Evolutionary conservation across 352 stramenopile species (phyloP), one percentile per base, ranked within the genome.

Genomic region (Phytophthora sp.): DNA sequence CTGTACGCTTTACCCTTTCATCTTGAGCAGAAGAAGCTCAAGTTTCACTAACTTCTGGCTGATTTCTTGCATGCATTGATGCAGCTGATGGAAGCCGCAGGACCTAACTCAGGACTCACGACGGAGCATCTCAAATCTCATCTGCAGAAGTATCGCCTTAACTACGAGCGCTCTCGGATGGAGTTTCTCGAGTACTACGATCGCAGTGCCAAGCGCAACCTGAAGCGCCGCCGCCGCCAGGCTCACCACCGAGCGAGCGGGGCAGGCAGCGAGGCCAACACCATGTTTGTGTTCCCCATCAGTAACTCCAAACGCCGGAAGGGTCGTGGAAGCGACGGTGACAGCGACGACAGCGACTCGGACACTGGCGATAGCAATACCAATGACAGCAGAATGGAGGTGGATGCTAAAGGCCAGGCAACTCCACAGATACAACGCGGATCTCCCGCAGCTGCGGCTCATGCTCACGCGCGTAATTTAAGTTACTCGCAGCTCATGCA

Each of bases 151-250:
- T 96, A 94, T 69, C 85, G 88, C 16, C 82, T 94, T 53, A 94
- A 96, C 53, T 94, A 95, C 61, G 86, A 96, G 47, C 82, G 83
- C 27, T 96, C 88, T 27, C 82, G 88, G 7, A 73, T 81, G 63
- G 85, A 96, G 69, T 96, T 96, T 56, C 80, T 96, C 30, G 84
- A 91, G 63, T 93, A 88, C 56, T 95, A 91, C 63, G 85, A 96
- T 60, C 80, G 89, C 42, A 95, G 83, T 49, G 74, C 82, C 12
- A 84, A 84, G 55, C 77, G 78, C 36, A 85, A 85, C 62, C 66
- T 84, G 33, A 87, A 88, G 53, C 71, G 84, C 0, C 74, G 78
- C 5, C 75, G 81, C 18, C 74, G 71, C 30, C 72, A 77, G 56
- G 62, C 66, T 29, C 74, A 73, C 23, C 72, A 85, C 3, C 71